Conservation (phyloP, 2,329 filamentous ascomycete species). For the Xenosphaeropsis pyriputrescens region DNA sequence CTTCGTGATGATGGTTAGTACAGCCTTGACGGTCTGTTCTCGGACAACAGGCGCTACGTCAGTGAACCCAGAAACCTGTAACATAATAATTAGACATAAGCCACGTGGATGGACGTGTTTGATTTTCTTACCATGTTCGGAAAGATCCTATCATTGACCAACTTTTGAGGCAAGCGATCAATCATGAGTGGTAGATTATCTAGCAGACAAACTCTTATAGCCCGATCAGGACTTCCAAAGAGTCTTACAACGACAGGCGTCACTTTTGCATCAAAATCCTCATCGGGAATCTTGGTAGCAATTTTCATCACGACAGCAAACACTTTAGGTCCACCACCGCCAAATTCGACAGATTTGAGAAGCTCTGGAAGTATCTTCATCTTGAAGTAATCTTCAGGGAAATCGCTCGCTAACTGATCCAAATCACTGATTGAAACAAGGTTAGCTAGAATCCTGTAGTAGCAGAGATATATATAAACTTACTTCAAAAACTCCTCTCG, state of each 20-base stretch:
- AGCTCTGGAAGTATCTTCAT: slow-evolving; percentile 92
- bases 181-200: slow-evolving; percentile 87
- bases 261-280: slow-evolving; percentile 77
- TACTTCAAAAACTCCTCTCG: slow-evolving; percentile 71
- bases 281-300: slow-evolving; percentile 67
- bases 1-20: slow-evolving; percentile 76
- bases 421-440: slow-evolving; percentile 40
- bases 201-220: slow-evolving; percentile 77
- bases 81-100: slow-evolving; percentile 5
- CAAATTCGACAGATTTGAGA: slow-evolving; percentile 98
- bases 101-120: not conserved
- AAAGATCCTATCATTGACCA: slow-evolving; percentile 94
- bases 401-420: slow-evolving; percentile 78
- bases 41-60: slow-evolving; percentile 82
- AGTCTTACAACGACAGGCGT: slow-evolving; percentile 77
- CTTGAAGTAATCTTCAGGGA: slow-evolving; percentile 96
- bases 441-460: too few relatives aligned
- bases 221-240: slow-evolving; percentile 83
- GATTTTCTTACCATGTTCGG: slow-evolving; percentile 66
- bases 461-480: slow-evolving; percentile 8
- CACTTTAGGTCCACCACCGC: slow-evolving; percentile 85
- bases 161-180: slow-evolving; percentile 71
- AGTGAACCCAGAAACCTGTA: slow-evolving; percentile 79
- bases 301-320: slow-evolving; percentile 85
- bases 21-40: slow-evolving; percentile 91